phyloP scores from a whole-genome alignment of 371 early-diverging fungal species.

The Actinomucor elegans region DNA sequence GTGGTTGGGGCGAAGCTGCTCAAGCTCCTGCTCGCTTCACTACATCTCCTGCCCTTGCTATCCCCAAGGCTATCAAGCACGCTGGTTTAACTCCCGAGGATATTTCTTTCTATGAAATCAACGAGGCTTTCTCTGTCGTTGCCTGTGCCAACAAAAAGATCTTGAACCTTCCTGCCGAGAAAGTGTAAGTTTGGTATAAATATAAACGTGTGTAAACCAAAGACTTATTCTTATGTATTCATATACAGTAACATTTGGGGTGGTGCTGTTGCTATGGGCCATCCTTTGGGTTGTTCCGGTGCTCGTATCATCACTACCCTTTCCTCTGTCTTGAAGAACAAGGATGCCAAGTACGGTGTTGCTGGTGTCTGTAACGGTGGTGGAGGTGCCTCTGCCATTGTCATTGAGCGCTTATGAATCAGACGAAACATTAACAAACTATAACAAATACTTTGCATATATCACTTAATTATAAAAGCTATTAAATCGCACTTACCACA shows the following conservation, averaged over 20 bases:
- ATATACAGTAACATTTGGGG: slow-evolving; percentile 76
- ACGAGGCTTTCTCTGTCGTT: slow-evolving; percentile 98
- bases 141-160: slow-evolving; percentile 89
- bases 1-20: slow-evolving; percentile 77
- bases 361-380: slow-evolving; percentile 97
- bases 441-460: background rate
- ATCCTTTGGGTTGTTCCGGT: slow-evolving; percentile 97
- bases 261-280: slow-evolving; percentile 97
- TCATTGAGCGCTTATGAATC: slow-evolving; percentile 70
- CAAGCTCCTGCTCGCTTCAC: slow-evolving; percentile 89
- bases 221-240: background rate
- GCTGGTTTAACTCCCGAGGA: slow-evolving; percentile 70
- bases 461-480: background rate
- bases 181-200: slow-evolving; percentile 46
- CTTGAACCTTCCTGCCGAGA: slow-evolving; percentile 67
- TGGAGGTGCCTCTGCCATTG: slow-evolving; percentile 88
- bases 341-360: slow-evolving; percentile 78
- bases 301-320: slow-evolving; percentile 91
- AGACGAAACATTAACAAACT: background rate
- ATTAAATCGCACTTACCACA: background rate
- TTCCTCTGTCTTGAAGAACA: slow-evolving; percentile 67
- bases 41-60: slow-evolving; percentile 88
- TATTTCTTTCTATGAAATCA: slow-evolving; percentile 90
- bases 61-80: slow-evolving; percentile 87
- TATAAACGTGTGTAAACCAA: no score